Base-by-base conservation (phyloP, 805 yeast species). In the Wickerhamomyces strasburgensis region DNA sequence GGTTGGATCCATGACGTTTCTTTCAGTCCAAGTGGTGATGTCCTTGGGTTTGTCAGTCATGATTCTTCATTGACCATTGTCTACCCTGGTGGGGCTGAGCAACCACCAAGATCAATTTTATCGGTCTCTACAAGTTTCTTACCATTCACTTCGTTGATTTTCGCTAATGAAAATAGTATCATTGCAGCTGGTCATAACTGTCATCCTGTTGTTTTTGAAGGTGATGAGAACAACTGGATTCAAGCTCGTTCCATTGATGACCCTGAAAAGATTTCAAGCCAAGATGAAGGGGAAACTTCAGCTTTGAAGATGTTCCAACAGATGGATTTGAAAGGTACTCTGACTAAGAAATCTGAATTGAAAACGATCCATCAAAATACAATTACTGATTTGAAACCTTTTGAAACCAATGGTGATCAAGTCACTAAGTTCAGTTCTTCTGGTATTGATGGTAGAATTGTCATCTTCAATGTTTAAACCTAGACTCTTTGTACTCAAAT, bases 271-370 rank as follows among this genome's bases (percentile, higher is more conserved):
- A 74, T 71, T 39, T 72, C 73, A 11, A 68, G 64, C 29, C 58
- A 58, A 35, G 64, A 73, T 11, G 67, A 74, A 5, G 64, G 64
- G 36, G 82, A 84, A 45, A 84, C 83, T 46, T 75, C 81, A 46
- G 94, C 94, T 6, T 74, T 93, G 60, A 84, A 84, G 65, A 87
- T 90, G 89, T 93, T 93, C 68, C 80, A 86, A 62, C 96, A 90
- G 62, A 68, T 93, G 73, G 99, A 93, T 64, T 73, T 90, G 60
- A 93, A 88, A 70, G 99, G 99, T 42, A 75, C 84, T 39, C 75
- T 75, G 35, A 68, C 62, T 38, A 58, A 58, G 21, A 57, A 60
- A 37, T 61, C 72, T 23, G 71, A 66, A 27, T 69, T 83, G 60
- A 72, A 73, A 35, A 87, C 96, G 13, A 75, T 85, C 41, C 98